Base-by-base conservation (phyloP, 2,329 filamentous ascomycete species). In the Tolypocladium tropicale region DNA sequence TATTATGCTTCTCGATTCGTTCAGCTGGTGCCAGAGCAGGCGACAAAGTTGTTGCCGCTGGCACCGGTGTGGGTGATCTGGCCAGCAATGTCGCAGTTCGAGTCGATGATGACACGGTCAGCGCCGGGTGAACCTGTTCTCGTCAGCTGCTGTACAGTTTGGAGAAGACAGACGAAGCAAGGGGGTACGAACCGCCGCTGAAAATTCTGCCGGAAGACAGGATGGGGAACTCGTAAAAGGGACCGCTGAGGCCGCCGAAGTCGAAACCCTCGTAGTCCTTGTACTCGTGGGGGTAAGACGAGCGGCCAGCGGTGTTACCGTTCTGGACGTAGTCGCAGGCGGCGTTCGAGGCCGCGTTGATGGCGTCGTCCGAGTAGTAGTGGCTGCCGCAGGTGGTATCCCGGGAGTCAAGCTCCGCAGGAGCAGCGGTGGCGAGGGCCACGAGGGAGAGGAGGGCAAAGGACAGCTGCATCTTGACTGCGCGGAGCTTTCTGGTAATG, bases 31-130 rank as follows among this genome's bases (percentile, higher is more conserved):
- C 65, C 66, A 0, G 55, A 59, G 69, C 85, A 89, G n/a, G 75
- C 78, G 56, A 89, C 83, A 70, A 89, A 89, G 70, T 79, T 75
- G 67, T 88, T 84, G 9, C 83, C 83, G 53, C 77, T 81, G 21
- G 86, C 85, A 32, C 86, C 86, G 25, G 83, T 86, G 65, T 89
- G 86, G 0, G 86, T 89, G 59, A 89, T 86, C 32, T 79, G 73
- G 39, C 84, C 85, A 16, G 83, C 85, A 49, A 81, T 76, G 56
- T 77, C 57, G 62, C 84, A 80, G 18, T 70, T 58, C 0, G 65
- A 74, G 65, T 82, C 85, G 57, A 67, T 67, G 72, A 89, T 83
- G 54, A 88, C 81, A 53, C 86, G 82, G 66, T 89, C 85, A 21
- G 86, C 72, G 39, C 86, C 85, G 1, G 86, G 86, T 1, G 64